Evolutionary conservation across 2,329 filamentous ascomycete genomes (phyloP).

Genomic region (Sporothrix luriei): DNA sequence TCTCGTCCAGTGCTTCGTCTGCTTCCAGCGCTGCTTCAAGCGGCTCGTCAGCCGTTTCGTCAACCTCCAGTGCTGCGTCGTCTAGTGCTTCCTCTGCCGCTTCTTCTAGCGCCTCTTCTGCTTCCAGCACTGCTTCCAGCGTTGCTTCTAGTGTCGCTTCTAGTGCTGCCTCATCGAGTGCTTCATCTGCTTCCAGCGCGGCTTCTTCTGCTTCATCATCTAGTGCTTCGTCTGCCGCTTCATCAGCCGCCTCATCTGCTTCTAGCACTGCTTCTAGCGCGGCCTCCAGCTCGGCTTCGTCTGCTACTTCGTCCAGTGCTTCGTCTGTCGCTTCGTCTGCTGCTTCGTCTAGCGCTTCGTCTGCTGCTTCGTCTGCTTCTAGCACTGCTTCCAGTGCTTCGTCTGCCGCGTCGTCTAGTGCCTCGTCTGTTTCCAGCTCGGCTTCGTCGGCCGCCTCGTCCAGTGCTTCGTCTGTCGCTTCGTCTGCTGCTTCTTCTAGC

Average conservation of each 20-base stretch:
- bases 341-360: background rate
- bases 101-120: constrained; percentile 14
- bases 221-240: background rate
- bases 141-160: background rate
- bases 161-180: background rate
- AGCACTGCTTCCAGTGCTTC: background rate
- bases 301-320: too few relatives aligned
- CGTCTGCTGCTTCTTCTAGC: too few relatives aligned
- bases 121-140: background rate
- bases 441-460: background rate
- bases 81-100: constrained; percentile 1
- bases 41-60: background rate
- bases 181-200: background rate
- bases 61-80: background rate
- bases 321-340: too few relatives aligned
- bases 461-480: too few relatives aligned
- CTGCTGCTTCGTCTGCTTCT: background rate
- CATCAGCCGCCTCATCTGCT: too few relatives aligned
- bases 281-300: background rate
- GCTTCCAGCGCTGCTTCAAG: background rate
- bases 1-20: constrained; percentile 17
- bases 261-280: background rate
- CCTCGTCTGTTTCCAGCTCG: background rate
- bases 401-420: background rate
- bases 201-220: too few relatives aligned